A percentile compares a stretch with the other conserved stretches of the same genome.
Evolutionary conservation across 1,284 basidiomycete genomes (phyloP).

Genomic region (Gomphus bonarii): DNA sequence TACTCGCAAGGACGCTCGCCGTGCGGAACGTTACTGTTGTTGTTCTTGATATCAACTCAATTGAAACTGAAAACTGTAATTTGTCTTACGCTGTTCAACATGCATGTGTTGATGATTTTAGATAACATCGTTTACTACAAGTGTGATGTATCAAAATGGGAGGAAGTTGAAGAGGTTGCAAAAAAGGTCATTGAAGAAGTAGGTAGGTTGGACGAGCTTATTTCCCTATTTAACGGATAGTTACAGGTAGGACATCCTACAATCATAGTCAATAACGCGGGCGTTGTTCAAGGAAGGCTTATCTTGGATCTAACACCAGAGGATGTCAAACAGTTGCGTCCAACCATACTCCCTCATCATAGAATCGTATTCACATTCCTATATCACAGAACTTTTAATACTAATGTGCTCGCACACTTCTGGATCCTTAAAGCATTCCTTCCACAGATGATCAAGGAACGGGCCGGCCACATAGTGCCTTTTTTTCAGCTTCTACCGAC

Average conservation of each 20-base stretch:
- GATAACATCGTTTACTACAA: slow-evolving; percentile 75
- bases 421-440: slow-evolving; percentile 90
- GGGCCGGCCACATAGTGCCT: slow-evolving; percentile 76
- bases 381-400: slow-evolving; percentile 67
- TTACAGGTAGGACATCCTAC: slow-evolving; percentile 80
- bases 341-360: not conserved
- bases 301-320: slow-evolving; percentile 68
- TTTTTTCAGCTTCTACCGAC: not conserved
- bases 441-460: slow-evolving; percentile 75
- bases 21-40: slow-evolving; percentile 74
- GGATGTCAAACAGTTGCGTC: slow-evolving; percentile 70
- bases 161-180: slow-evolving; percentile 65
- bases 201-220: not conserved
- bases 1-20: slow-evolving; percentile 77
- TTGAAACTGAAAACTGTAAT: slow-evolving; percentile 66
- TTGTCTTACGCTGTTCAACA: slow-evolving; percentile 4
- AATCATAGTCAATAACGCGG: slow-evolving; percentile 91
- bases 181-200: slow-evolving; percentile 70
- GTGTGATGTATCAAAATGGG: slow-evolving; percentile 85
- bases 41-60: slow-evolving; percentile 74
- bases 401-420: slow-evolving; percentile 85
- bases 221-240: not conserved
- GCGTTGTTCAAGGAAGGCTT: slow-evolving; percentile 85
- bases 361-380: slow-evolving; percentile 6
- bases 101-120: slow-evolving; percentile 20